These are phyloP conservation scores for Kluyveromyces sp. DNA, from an alignment of 1,139 yeast genomes.

Conservation along the genomic window DNA sequence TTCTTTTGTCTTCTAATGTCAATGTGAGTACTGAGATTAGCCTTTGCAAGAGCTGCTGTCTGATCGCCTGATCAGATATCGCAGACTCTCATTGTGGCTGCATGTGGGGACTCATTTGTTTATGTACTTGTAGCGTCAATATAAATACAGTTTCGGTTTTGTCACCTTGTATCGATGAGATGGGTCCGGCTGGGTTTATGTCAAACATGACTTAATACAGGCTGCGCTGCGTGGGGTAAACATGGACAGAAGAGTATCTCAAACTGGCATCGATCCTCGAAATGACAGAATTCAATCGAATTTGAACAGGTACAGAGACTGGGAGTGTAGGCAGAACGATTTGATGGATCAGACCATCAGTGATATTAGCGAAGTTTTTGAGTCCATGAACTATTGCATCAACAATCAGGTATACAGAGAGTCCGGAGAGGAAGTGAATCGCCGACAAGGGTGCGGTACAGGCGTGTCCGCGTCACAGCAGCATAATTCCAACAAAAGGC, in stretches of 20 bases:
- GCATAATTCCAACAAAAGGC: background rate
- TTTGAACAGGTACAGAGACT: conserved; percentile 2
- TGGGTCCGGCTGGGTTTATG: no score
- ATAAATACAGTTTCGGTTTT: no score
- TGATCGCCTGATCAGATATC: no score
- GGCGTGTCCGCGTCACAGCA: background rate
- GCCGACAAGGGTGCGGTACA: background rate
- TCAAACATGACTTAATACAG: no score
- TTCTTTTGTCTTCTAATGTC: no score
- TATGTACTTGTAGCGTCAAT: no score
- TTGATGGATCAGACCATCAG: conserved; percentile 5
- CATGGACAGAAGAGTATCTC: background rate
- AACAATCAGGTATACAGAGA: background rate
- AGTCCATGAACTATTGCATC: conserved; percentile 3
- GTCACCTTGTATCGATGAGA: no score
- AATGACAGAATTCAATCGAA: conserved; percentile 3
- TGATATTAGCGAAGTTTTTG: conserved; percentile 4
- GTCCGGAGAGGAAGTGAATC: background rate
- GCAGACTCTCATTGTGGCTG: no score
- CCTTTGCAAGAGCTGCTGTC: no score
- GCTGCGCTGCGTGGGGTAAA: no score
- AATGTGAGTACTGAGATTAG: no score
- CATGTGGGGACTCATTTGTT: no score
- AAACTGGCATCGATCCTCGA: background rate
- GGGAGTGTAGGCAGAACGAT: conserved; percentile 6